Base-by-base conservation (phyloP, 768 basidiomycete genomes). In the Sarcomyxa edulis region DNA sequence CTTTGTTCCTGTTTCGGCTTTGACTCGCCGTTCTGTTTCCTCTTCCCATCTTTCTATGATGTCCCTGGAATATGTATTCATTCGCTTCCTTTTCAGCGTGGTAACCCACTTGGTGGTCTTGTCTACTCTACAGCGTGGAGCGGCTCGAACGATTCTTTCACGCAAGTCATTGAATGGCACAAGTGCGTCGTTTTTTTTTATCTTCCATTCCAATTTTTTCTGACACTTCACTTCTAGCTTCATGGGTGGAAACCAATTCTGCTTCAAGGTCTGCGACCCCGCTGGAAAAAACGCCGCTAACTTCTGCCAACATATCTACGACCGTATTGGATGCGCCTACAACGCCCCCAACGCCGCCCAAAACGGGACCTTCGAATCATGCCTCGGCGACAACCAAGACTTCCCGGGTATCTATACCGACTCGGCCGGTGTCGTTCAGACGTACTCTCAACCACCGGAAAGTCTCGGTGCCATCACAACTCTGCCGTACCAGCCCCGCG, bases 21-120 rank as follows among this genome's bases (percentile, higher is more conserved):
- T 26, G 16, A 15, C 16, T 40, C 5, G 45, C 52, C 25, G 47
- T 39, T 21, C 32, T 47, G 39, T 41, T 47, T 11, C 41, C 34
- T 37, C 2, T 25, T 20, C 39, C 12, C 8, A 25, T 14, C 29
- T 15, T 25, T 21, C 7, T 6, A 19, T 23, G 3, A 14, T 35
- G 9, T 15, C 15, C 9, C 18, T 4, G 19, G n/a, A 5, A 34
- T 12, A 29, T 9, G 14, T 12, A 22, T 37, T 15, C 7, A 12
- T 39, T 44, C 35, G 43, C 36, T 15, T 42, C 31, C 40, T 40
- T 53, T 20, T 10, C 47, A 82, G 74, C 76, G 82, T 45, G 89
- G 88, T n/a, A 92, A 89, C 63, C 84, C 84, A 3, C 65, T 86
- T 19, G 87, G 87, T 46, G 83, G 76, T 34, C 55, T 88, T 19